phyloP scores from a whole-genome alignment of 768 basidiomycete species.

The Naganishia vishniacii region DNA sequence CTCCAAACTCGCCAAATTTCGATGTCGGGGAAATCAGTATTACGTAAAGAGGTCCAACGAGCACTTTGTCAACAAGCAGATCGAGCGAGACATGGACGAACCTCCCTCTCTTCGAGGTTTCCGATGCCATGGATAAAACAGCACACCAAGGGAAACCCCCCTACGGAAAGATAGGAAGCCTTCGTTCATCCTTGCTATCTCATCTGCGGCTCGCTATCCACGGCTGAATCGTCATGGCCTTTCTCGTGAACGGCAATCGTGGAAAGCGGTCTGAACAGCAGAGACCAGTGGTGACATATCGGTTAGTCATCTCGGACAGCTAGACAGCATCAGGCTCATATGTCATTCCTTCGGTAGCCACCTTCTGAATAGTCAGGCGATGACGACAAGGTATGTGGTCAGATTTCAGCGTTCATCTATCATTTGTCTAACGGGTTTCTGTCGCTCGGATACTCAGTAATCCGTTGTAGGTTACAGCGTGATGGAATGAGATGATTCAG shows the following conservation, averaged over 20 bases:
- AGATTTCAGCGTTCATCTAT: neutral
- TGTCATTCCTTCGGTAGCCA: slow-evolving; percentile 6
- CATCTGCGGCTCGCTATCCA: too few species aligned
- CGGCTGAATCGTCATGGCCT: slow-evolving; percentile 2
- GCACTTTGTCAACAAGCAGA: neutral
- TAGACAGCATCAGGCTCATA: neutral
- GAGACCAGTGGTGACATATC: neutral
- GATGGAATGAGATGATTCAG: neutral
- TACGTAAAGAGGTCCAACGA: neutral
- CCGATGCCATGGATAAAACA: too few species aligned
- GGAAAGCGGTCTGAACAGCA: neutral
- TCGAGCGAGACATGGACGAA: neutral
- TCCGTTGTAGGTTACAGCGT: slow-evolving; percentile 31
- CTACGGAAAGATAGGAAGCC: neutral
- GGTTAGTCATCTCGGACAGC: neutral
- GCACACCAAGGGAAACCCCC: too few species aligned
- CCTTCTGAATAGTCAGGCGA: slow-evolving; percentile 36
- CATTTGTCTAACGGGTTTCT: neutral
- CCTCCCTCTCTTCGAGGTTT: too few species aligned
- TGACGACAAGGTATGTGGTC: slow-evolving; percentile 37
- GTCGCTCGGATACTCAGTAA: slow-evolving; percentile 31
- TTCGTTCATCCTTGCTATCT: too few species aligned
- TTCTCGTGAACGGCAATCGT: neutral
- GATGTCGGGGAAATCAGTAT: neutral
- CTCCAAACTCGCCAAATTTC: neutral